Conservation (phyloP, 257 asterid genomes). For the Gentiana dahurica region DNA sequence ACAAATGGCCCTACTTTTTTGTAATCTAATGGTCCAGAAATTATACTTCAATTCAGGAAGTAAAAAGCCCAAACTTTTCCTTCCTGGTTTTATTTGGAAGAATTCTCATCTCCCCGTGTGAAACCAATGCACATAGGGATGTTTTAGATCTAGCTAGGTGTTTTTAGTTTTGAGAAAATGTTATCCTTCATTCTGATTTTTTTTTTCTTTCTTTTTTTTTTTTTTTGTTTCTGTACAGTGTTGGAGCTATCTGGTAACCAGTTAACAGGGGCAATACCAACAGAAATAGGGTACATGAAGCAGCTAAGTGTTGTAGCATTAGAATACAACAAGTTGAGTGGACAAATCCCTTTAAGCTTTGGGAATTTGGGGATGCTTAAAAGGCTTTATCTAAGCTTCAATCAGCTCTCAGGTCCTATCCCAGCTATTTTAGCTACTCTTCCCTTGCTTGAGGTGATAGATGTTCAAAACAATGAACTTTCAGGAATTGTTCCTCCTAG, state of each 20-base stretch:
- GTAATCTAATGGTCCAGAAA: too few relatives aligned
- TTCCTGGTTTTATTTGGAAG: too few relatives aligned
- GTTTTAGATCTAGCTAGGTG: too few relatives aligned
- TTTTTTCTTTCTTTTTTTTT: too few relatives aligned
- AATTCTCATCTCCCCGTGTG: too few relatives aligned
- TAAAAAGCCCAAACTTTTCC: too few relatives aligned
- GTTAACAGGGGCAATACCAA: conserved; percentile 64
- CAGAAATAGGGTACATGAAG: conserved; percentile 39
- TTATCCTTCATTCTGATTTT: too few relatives aligned
- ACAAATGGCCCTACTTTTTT: too few relatives aligned
- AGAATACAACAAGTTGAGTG: conserved; percentile 40
- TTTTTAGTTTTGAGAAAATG: too few relatives aligned
- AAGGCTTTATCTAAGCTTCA: conserved; percentile 47
- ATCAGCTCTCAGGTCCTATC: conserved; percentile 65
- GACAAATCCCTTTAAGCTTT: conserved; percentile 46
- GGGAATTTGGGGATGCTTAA: conserved; percentile 38
- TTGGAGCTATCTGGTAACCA: conserved; percentile 61
- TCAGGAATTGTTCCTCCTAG: conserved; percentile 67
- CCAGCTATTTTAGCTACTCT: conserved; percentile 35
- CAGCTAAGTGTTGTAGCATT: conserved; percentile 43
- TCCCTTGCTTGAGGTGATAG: conserved; percentile 46
- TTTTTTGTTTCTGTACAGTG: conserved; percentile 28
- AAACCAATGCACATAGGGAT: too few relatives aligned
- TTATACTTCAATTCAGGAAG: too few relatives aligned
- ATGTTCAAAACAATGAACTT: conserved; percentile 57